phyloP scores from a whole-genome alignment of 2,329 filamentous ascomycete species.

The Aspergillus hiratsukae region DNA sequence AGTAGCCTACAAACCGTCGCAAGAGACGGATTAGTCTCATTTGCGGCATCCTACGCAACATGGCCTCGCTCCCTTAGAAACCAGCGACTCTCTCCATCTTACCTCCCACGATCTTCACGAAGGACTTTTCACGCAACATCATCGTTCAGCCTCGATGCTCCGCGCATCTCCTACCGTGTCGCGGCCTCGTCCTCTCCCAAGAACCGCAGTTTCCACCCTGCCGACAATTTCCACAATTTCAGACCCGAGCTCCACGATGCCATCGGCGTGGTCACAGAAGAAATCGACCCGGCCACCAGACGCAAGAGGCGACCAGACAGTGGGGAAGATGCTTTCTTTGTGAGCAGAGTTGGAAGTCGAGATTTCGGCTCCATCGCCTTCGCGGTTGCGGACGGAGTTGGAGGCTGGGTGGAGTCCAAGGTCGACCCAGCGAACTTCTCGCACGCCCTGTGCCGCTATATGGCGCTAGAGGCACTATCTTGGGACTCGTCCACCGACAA shows the following conservation, averaged over 20 bases:
- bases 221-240: slow-evolving; percentile 69
- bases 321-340: slow-evolving; percentile 96
- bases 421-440: slow-evolving; percentile 95
- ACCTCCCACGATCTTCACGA: slow-evolving; percentile 1
- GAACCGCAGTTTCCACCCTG: slow-evolving; percentile 61
- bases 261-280: slow-evolving; percentile 32
- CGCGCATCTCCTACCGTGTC: slow-evolving; percentile 61
- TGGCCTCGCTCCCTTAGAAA: slow-evolving; percentile 6
- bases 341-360: slow-evolving; percentile 69
- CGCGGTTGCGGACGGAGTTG: slow-evolving; percentile 89
- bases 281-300: slow-evolving; percentile 49
- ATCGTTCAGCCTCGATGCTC: slow-evolving; percentile 20
- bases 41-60: slow-evolving; percentile 6
- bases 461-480: slow-evolving; percentile 70
- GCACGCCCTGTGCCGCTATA: slow-evolving; percentile 87
- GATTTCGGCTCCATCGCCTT: slow-evolving; percentile 59
- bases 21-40: slow-evolving; percentile 17
- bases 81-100: slow-evolving; percentile 4
- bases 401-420: slow-evolving; percentile 88
- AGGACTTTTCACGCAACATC: slow-evolving; percentile 29
- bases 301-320: slow-evolving; percentile 66
- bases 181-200: slow-evolving; percentile 74
- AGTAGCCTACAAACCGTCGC: slow-evolving; percentile 27
- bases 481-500: slow-evolving; percentile 41
- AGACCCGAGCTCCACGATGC: slow-evolving; percentile 46